These are phyloP conservation scores for Yamagishiella unicocca DNA, from an alignment of 139 green algal genomes.

Conservation along the genomic window DNA sequence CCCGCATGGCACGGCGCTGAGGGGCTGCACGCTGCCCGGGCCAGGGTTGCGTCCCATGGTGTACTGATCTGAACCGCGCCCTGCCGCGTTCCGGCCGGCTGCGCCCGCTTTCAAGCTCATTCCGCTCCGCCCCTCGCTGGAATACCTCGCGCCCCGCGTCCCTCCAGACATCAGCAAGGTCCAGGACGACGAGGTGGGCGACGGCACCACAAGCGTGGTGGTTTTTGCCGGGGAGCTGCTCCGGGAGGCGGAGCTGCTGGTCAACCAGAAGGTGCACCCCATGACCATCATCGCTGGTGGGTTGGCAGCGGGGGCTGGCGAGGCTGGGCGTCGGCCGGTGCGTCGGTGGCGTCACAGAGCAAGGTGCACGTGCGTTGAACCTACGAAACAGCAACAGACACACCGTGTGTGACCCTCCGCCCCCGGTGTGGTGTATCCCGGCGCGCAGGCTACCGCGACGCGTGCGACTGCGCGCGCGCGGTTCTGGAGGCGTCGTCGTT, in stretches of 20 bases:
- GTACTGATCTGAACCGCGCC: too few species aligned
- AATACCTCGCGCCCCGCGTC: not conserved
- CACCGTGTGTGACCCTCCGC: too few species aligned
- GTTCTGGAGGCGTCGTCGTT: constrained; percentile 69
- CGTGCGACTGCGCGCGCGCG: constrained; percentile 70
- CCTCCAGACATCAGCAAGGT: constrained; percentile 93
- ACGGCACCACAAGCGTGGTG: constrained; percentile 98
- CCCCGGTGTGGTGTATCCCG: too few species aligned
- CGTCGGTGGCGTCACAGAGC: too few species aligned
- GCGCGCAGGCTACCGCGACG: constrained; percentile 86
- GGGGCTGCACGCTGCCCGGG: too few species aligned
- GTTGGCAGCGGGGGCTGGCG: not conserved
- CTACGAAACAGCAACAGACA: too few species aligned
- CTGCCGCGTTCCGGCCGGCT: too few species aligned
- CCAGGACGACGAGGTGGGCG: constrained; percentile 98
- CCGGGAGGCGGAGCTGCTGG: constrained; percentile 95
- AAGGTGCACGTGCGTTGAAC: too few species aligned
- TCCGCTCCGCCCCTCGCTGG: not conserved
- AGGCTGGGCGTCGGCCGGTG: too few species aligned
- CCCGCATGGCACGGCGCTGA: too few species aligned
- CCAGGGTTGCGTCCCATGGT: too few species aligned
- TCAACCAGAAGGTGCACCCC: constrained; percentile 95
- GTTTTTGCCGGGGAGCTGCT: constrained; percentile 98
- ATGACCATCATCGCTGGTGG: constrained; percentile 97
- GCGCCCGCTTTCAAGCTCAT: too few species aligned